These are phyloP conservation scores for Boletus huronensis DNA, from an alignment of 768 basidiomycete genomes.

Conservation along the genomic window DNA sequence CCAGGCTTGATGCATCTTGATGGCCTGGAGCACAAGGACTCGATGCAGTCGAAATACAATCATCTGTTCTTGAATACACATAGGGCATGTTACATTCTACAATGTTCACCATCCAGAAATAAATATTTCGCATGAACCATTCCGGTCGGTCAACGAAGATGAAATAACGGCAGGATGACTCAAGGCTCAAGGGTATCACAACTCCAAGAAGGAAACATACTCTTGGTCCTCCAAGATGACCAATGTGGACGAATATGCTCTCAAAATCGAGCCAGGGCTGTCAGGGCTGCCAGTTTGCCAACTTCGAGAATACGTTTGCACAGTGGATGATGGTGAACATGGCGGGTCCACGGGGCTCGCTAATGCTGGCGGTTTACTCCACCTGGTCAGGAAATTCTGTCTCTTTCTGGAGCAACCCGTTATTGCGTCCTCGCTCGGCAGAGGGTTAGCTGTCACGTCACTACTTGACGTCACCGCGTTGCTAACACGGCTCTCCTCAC, in stretches of 20 bases:
- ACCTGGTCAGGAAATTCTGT: not conserved
- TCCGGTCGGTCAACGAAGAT: not conserved
- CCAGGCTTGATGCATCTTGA: not conserved
- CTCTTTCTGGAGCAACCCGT: not conserved
- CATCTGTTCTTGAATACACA: not conserved
- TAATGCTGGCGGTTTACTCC: not conserved
- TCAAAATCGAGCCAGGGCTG: not conserved
- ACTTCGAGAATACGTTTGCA: not conserved
- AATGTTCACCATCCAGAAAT: not conserved
- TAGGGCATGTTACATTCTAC: not conserved
- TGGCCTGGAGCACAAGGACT: not conserved
- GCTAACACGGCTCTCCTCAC: not conserved
- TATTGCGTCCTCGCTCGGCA: not conserved
- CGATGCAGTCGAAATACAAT: not conserved
- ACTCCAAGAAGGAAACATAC: conserved; percentile 27
- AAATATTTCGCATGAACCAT: not conserved
- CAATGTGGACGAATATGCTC: not conserved
- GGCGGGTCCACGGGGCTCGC: not conserved
- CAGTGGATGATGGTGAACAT: not conserved
- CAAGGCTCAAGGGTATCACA: conserved; percentile 2
- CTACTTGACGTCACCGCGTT: not conserved
- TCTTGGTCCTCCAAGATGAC: conserved; percentile 16
- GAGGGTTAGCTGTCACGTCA: conserved; percentile 1
- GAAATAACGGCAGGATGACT: not conserved
- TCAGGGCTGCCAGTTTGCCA: not conserved